Conservation (phyloP, 1,139 yeast genomes). For the Geotrichum phurueaensis region DNA sequence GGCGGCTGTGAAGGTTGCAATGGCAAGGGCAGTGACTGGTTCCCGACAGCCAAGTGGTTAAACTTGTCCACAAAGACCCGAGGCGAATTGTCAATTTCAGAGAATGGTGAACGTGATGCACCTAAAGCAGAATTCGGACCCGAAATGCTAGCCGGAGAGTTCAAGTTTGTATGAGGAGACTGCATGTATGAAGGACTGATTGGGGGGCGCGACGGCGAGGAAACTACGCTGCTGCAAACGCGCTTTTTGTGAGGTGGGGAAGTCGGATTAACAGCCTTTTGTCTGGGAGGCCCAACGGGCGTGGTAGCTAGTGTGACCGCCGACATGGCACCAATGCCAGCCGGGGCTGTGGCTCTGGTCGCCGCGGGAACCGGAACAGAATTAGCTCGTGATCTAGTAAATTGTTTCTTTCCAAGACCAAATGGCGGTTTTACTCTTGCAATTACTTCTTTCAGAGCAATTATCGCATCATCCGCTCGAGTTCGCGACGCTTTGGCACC, state of each 20-base stretch:
- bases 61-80: neutral
- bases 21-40: neutral
- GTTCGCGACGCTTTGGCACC: neutral
- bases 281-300: neutral
- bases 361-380: constrained; percentile 8
- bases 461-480: constrained; percentile 12
- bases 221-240: constrained; percentile 4
- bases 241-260: constrained; percentile 2
- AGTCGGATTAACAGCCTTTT: neutral
- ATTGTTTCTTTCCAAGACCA: neutral
- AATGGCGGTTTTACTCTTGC: neutral
- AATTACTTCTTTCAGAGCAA: constrained; percentile 14
- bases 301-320: neutral
- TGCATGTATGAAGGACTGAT: constrained; percentile 3
- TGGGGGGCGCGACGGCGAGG: constrained; percentile 9
- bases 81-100: neutral
- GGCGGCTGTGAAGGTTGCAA: neutral
- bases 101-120: neutral
- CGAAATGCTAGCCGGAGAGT: constrained; percentile 3
- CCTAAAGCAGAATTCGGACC: neutral
- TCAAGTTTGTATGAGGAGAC: constrained; percentile 3
- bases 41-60: neutral
- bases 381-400: constrained; percentile 6
- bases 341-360: neutral
- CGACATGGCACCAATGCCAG: neutral